Evolutionary conservation across 768 basidiomycete species (phyloP).

Genomic region (Tephrocybe rancida): DNA sequence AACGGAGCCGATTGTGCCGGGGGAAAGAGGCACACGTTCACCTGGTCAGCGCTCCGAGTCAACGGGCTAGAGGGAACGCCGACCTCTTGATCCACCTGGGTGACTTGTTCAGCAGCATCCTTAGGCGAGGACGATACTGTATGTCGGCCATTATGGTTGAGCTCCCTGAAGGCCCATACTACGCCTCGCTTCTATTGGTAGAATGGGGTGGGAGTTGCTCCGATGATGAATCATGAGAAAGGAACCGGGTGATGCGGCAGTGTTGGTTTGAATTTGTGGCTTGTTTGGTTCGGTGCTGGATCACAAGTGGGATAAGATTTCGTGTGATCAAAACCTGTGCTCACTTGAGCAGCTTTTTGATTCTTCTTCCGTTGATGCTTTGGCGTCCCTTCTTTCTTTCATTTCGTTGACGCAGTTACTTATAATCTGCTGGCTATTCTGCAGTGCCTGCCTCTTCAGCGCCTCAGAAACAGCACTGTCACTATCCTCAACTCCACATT

Average conservation of each 20-base stretch:
- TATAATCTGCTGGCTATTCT: constrained; percentile 2
- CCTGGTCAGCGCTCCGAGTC: no score
- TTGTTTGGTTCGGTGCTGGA: constrained; percentile 10
- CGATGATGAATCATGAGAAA: constrained; percentile 2
- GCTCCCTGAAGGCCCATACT: no score
- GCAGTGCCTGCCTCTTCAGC: background rate
- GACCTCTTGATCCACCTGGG: no score
- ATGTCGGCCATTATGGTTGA: no score
- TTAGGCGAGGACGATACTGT: no score
- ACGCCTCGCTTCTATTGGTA: no score
- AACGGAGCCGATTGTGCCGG: constrained; percentile 7
- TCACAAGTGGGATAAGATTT: constrained; percentile 18
- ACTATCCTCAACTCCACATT: background rate
- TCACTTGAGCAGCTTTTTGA: constrained; percentile 7
- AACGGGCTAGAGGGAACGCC: constrained; percentile 5
- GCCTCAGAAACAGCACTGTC: no score
- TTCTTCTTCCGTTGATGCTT: constrained; percentile 15
- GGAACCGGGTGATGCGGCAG: constrained; percentile 13
- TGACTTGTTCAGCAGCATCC: no score
- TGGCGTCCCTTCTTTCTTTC: constrained; percentile 9
- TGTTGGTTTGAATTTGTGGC: constrained; percentile 12
- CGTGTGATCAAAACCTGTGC: constrained; percentile 23
- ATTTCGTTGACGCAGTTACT: constrained; percentile 6
- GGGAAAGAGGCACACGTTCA: no score
- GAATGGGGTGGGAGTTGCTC: background rate